Base-by-base conservation (phyloP, 176 grass and related monocot species). In the Typha latifolia region DNA sequence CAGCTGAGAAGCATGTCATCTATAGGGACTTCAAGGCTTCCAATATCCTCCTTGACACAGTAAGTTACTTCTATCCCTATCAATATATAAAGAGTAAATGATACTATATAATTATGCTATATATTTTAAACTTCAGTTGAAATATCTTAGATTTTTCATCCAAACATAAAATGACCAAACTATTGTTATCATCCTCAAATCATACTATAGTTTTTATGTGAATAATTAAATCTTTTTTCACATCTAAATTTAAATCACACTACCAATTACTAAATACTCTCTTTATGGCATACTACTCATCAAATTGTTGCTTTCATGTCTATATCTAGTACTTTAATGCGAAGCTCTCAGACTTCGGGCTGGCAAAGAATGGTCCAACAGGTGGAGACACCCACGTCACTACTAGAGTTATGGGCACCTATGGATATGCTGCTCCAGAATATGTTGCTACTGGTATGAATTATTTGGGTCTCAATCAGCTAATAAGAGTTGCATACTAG, bases 381-480 rank as follows among this genome's bases (percentile, higher is more conserved):
- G 94, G 71, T 26, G 89, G 75, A 5, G 61, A 68, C 15, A 75
- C 88, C 15, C 94, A 97, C 67, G 85, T 97, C 18, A 89, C 85
- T 2, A 97, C 94, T 0, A 62, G 94, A 69, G 12, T 97, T 37
- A 82, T 97, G 66, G 94, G 89, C 37, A 93, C 89, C 14, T 93
- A 85, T 26, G 94, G 94, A 51, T 97, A 97, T 78, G 89, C 88
- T 15, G 94, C 94, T 75, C 94, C 94, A 47, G 94, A 97, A 68
- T 97, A 97, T 61, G 75, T 92, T 12, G 85, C 94, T 23, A 92
- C 94, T 26, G 91, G 87, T 90, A 78, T 14, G 70, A 22, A 6
- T 62, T 49, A 3, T 12, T 50, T 15, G 49, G 14, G 13, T 56
- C 52, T 56, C 53, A 19, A 59, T 2, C 6, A 22, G 51, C 12